Evolutionary conservation across 2,329 filamentous ascomycete species (phyloP).

Genomic region (Corynespora cassiicola): DNA sequence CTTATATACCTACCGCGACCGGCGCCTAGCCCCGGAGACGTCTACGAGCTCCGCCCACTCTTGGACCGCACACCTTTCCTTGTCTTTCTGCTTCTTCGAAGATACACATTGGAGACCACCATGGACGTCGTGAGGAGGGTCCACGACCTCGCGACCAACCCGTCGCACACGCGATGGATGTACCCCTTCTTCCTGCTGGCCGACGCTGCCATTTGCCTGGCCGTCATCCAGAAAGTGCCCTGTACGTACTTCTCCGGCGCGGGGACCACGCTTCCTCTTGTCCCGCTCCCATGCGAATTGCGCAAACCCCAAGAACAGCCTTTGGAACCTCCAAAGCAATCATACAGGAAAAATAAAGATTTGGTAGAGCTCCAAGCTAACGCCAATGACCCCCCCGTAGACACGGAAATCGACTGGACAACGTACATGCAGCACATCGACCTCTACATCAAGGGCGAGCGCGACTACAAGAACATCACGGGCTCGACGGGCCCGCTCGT

Average conservation of each 20-base stretch:
- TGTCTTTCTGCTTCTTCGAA: no score
- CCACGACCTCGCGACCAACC: conserved; percentile 57
- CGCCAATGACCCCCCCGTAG: no score
- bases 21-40: no score
- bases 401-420: conserved; percentile 97
- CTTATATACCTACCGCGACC: conserved; percentile 26
- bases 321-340: no score
- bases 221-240: conserved; percentile 81
- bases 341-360: no score
- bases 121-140: conserved; percentile 47
- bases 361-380: no score
- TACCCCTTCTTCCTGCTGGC: conserved; percentile 70
- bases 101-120: conserved; percentile 12
- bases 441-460: conserved; percentile 81
- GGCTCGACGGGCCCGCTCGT: conserved; percentile 92
- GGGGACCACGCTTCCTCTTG: background rate
- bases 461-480: conserved; percentile 84
- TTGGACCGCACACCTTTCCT: background rate
- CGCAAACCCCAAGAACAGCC: no score
- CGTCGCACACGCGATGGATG: conserved; percentile 67
- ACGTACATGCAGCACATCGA: conserved; percentile 95
- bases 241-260: conserved; percentile 76
- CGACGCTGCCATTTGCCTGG: conserved; percentile 74
- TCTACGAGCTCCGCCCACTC: background rate
- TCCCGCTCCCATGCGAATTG: background rate